Base-by-base conservation (phyloP, 2,329 filamentous ascomycete species). In the Pseudocercospora cruenta region DNA sequence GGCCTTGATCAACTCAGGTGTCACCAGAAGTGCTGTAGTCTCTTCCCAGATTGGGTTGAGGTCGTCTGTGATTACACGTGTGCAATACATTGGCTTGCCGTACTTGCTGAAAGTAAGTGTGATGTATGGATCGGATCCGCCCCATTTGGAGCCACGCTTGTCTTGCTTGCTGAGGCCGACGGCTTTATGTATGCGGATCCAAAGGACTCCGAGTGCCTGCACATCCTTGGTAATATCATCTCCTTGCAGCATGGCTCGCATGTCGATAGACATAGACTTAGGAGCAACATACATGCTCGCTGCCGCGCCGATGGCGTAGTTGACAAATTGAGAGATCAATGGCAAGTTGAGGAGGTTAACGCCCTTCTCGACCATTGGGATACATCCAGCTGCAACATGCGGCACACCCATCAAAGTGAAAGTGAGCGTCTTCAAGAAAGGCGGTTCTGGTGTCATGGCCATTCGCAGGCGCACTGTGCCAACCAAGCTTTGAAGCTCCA, bases 61-160 rank as follows among this genome's bases (percentile, higher is more conserved):
- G 71, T 97, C 91, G 75, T 98, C 94, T 60, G 94, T 93, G 69
- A 98, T 97, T 60, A 98, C 94, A 57, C 95, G 89, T 1, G 95
- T 98, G 79, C 94, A 97, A 80, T 97, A 98, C 87, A 97, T 96
- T 1, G 94, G 94, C 81, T 99, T 99, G 64, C 91, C 92, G 73
- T 97, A 98, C 78, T 98, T 97, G 74, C 92, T 96, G 83, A 96
- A 98, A 47, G 91, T 90, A 39, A 98, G 85, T 33, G 94, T 97
- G 76, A 98, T 96, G 78, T 98, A 98, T 0, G 94, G 93, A 72
- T 99, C 95, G 59, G 92, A 96, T 53, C 94, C 94, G 36, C 95
- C 94, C 19, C 93, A 91, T 60, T 90, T 86, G 74, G 89, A 94
- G 47, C 93, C 94, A 65, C 92, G 89, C 61, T 81, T 83, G 76